These are phyloP conservation scores for Kwoniella dendrophila DNA, from an alignment of 768 basidiomycete species.

Conservation along the genomic window DNA sequence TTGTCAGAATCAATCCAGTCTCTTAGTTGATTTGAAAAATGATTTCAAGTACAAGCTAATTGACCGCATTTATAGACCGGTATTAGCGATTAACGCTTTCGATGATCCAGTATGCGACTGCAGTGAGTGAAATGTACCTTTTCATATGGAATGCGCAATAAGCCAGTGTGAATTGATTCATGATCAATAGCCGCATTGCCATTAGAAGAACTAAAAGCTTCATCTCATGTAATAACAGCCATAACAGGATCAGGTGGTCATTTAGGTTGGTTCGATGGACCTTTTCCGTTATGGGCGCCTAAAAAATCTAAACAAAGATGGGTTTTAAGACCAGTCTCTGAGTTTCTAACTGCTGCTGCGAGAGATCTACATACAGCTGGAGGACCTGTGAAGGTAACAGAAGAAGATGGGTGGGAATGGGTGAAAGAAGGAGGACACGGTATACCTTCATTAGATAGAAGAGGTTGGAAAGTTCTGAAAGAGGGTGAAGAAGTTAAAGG, in stretches of 20 bases:
- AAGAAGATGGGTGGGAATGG: constrained; percentile 35
- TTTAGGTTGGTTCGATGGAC: constrained; percentile 55
- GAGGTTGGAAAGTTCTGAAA: constrained; percentile 45
- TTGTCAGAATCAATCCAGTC: not conserved
- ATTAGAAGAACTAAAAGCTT: constrained; percentile 36
- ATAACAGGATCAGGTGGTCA: constrained; percentile 55
- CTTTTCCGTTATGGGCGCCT: constrained; percentile 32
- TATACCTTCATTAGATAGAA: constrained; percentile 19
- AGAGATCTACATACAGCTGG: constrained; percentile 32
- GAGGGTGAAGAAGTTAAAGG: constrained; percentile 33
- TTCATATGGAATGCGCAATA: not conserved
- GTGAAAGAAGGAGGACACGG: constrained; percentile 25
- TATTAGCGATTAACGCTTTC: constrained; percentile 54
- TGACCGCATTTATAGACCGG: constrained; percentile 43
- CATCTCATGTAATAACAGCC: constrained; percentile 50
- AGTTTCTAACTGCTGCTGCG: constrained; percentile 41
- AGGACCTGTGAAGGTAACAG: constrained; percentile 8
- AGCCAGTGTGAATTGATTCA: constrained; percentile 7
- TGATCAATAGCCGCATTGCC: constrained; percentile 42
- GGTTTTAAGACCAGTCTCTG: constrained; percentile 45
- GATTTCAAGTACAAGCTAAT: too few species aligned
- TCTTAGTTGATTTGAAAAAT: too few species aligned
- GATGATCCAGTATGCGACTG: constrained; percentile 56
- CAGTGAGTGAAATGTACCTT: constrained; percentile 28
- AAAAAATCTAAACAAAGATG: constrained; percentile 41